Evolutionary conservation across 1,139 yeast genomes (phyloP), one percentile per base, ranked within the genome.

Genomic region (Pichia sp.): DNA sequence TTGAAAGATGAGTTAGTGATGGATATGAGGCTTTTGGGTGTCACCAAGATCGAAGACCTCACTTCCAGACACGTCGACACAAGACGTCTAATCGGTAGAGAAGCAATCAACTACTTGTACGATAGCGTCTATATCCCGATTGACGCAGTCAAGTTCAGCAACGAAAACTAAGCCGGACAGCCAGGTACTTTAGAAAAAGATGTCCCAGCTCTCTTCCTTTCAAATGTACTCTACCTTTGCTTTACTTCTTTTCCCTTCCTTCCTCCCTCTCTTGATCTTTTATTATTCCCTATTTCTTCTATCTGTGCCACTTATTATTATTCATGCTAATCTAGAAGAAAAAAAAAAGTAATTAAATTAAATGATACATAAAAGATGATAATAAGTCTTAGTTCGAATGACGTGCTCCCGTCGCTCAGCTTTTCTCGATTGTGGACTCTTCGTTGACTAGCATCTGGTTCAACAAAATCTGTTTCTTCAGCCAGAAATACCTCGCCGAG

Each of bases 1-100:
- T 75, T 92, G 62, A 86, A 84, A 66, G 90, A 85, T 58, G 98
- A 92, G 68, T 70, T 92, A 68, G 82, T 80, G 59, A 87, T 90
- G 93, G 83, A 86, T 70, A 89, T 92, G 97, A 78, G 96, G 61
- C 75, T 90, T 51, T 72, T 92, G 51, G 98, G 97, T 46, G 96
- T 81, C 38, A 82, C 81, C 26, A 76, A 75, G 30, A 72, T 92
- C 23, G 79, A 77, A 49, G 85, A 90, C 46, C 75, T 92, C 59
- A 75, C 80, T 60, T 84, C 83, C 13, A 71, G 74, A 7, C 72
- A 77, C 58, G 68, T 85, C 10, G 89, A 85, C 61, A 67, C 75
- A 10, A 67, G 74, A 40, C 66, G 72, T 32, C 61, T 75, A 52
- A 64, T 71, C 30, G 70, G 70, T 34, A 64, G 70, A 53, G 76